Percentiles rank a stretch among this genome's conserved stretches.
Evolutionary conservation across 495 filamentous ascomycete genomes (phyloP).

Genomic region (Tuber brumale): DNA sequence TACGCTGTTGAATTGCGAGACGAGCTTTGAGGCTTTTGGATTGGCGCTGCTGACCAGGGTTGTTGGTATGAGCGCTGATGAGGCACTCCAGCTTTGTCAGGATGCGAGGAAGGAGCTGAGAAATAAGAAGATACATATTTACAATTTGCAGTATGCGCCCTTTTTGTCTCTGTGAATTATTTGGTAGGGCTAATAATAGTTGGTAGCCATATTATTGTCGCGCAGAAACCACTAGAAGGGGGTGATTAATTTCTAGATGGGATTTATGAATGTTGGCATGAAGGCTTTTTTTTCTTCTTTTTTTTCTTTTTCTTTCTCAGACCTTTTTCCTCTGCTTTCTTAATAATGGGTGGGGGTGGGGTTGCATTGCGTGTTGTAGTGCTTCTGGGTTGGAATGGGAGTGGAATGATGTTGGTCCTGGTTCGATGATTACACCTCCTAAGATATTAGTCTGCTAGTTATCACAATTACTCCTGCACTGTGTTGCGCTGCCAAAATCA

Average conservation of each 20-base stretch:
- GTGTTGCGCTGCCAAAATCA: neutral
- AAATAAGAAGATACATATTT: constrained; percentile 50
- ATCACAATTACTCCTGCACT: neutral
- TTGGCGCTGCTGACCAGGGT: constrained; percentile 50
- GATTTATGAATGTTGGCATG: neutral
- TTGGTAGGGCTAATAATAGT: constrained; percentile 11
- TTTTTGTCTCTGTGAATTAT: constrained; percentile 3
- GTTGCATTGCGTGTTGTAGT: neutral
- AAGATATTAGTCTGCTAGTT: neutral
- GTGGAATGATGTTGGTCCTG: neutral
- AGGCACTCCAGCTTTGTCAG: constrained; percentile 52
- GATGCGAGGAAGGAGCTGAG: constrained; percentile 51
- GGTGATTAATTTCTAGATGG: neutral
- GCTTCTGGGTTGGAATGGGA: neutral
- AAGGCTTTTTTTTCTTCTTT: no score
- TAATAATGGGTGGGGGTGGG: constrained; percentile 2
- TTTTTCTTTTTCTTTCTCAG: neutral
- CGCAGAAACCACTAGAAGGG: constrained; percentile 40
- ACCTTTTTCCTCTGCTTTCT: neutral
- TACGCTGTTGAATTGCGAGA: constrained; percentile 44
- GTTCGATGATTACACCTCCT: neutral
- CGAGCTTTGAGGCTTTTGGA: constrained; percentile 47
- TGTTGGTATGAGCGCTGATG: constrained; percentile 50
- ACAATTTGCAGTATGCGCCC: constrained; percentile 35
- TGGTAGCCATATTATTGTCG: constrained; percentile 36